phyloP scores from a whole-genome alignment of 2,329 filamentous ascomycete genomes.

The Hortaea werneckii region DNA sequence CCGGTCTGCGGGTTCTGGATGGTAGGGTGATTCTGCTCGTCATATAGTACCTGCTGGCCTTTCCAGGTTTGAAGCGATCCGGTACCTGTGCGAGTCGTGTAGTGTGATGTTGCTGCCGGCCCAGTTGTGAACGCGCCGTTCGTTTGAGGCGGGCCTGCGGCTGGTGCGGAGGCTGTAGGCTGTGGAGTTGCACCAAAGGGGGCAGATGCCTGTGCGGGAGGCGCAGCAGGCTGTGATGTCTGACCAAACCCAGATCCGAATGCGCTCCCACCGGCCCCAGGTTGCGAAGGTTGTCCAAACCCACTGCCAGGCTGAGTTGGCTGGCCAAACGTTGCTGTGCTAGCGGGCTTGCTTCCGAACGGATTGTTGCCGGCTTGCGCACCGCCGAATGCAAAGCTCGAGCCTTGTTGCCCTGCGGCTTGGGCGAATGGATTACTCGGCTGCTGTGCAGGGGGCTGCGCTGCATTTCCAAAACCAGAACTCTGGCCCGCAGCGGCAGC shows the following conservation, averaged over 20 bases:
- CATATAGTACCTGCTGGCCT: constrained; percentile 52
- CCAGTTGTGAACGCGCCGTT: neutral
- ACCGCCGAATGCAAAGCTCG: neutral
- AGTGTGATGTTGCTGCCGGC: neutral
- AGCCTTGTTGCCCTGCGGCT: neutral
- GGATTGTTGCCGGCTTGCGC: constrained; percentile 1
- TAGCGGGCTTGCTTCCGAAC: constrained; percentile 10
- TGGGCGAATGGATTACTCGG: constrained; percentile 2
- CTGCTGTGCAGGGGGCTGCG: neutral
- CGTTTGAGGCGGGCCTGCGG: constrained; percentile 28
- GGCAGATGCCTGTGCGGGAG: neutral
- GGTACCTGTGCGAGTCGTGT: constrained; percentile 6
- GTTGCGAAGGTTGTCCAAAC: neutral
- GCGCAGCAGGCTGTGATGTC: constrained; percentile 7
- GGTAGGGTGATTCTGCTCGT: constrained; percentile 22
- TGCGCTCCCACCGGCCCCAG: neutral
- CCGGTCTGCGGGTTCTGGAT: constrained; percentile 25
- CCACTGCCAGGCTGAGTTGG: constrained; percentile 1
- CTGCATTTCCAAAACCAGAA: constrained; percentile 3
- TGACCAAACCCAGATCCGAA: constrained; percentile 10
- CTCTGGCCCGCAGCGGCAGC: neutral
- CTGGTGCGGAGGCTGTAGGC: neutral
- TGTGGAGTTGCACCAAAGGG: constrained; percentile 10
- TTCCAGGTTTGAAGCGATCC: constrained; percentile 50
- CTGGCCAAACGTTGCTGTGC: constrained; percentile 10